Base-by-base conservation (phyloP, 257 asterid species). In the Haberlea rhodopensis region DNA sequence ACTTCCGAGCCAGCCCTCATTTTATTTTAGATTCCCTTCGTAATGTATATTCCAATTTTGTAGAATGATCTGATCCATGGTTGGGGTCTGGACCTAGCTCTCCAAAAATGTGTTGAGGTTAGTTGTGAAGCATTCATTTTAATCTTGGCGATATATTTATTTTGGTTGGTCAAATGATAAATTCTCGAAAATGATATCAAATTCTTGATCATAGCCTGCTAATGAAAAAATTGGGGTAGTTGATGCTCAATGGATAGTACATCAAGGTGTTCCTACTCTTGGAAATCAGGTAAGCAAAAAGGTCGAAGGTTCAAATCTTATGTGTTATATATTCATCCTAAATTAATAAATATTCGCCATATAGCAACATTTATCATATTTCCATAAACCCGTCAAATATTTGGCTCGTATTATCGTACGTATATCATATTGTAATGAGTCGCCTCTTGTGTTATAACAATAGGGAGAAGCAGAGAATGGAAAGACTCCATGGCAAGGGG, bases 51-150 rank as follows among this genome's bases (percentile, higher is more conserved):
- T 6, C 48, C 28, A n/a, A 13, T 40, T 15, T 63, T 79, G 78
- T 65, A 91, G 98, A 91, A 91, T 59, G 98, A 91, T 78, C 74
- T 91, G 73, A 87, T 91, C 45, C 98, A 91, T 26, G 98, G 98
- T 62, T 91, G 96, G 98, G 98, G 98, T 40, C 90, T 91, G 11
- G 98, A 91, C 79, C 77, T 88, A 6, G 96, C 94, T 26, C 88
- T 91, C 68, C 95, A 76, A 73, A 80, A 69, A 60, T 91, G 98
- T 18, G 94, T 88, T 40, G 86, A 86, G 92, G 98, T 91, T 24
- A 67, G 78, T 64, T 40, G 11, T 48, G 15, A 16, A 24, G 34
- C 20, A 25, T 20, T 22, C 11, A 8, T 32, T 43, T 48, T 7
- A 22, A 31, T 18, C 45, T 29, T 16, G 29, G 26, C 8, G 5